Percentiles rank a stretch among this genome's conserved stretches.
Conservation (phyloP, 768 basidiomycete species). For the Tylopilus sp. region DNA sequence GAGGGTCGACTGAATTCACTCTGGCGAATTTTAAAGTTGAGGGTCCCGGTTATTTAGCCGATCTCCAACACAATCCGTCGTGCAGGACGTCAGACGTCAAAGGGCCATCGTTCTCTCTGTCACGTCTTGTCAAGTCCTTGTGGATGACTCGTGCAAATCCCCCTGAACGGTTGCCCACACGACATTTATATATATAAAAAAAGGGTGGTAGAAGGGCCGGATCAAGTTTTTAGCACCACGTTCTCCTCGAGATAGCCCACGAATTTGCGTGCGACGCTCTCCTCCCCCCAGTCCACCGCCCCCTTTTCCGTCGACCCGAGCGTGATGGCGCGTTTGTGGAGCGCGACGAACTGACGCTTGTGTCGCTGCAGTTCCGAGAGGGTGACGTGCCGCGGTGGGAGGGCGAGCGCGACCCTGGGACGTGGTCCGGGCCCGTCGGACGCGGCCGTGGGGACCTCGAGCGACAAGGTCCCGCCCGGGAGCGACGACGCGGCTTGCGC, state of each 20-base stretch:
- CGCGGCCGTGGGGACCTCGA: conserved; percentile 31
- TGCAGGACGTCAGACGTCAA: no score
- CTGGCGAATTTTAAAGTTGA: no score
- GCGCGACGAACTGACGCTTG: conserved; percentile 87
- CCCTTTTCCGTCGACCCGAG: conserved; percentile 79
- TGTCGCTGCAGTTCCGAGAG: conserved; percentile 84
- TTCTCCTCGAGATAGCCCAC: conserved; percentile 69
- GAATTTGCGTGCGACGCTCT: conserved; percentile 68
- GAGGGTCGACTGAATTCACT: no score
- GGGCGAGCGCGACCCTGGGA: conserved; percentile 42
- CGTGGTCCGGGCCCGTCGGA: conserved; percentile 30
- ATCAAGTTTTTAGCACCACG: conserved; percentile 39
- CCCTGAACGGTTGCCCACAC: no score
- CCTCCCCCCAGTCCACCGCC: conserved; percentile 71
- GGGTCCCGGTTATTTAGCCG: no score
- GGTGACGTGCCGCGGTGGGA: conserved; percentile 72
- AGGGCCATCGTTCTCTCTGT: no score
- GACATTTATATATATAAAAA: no score
- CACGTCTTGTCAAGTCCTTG: no score
- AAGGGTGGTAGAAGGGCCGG: background rate
- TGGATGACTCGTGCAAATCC: no score
- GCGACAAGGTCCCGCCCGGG: conserved; percentile 41
- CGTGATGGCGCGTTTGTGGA: conserved; percentile 87
- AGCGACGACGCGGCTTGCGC: conserved; percentile 51
- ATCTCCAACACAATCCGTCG: no score